These are phyloP conservation scores for Ceratopteris richardii DNA, from an alignment of 75 land plant genomes.

Conservation along the genomic window DNA sequence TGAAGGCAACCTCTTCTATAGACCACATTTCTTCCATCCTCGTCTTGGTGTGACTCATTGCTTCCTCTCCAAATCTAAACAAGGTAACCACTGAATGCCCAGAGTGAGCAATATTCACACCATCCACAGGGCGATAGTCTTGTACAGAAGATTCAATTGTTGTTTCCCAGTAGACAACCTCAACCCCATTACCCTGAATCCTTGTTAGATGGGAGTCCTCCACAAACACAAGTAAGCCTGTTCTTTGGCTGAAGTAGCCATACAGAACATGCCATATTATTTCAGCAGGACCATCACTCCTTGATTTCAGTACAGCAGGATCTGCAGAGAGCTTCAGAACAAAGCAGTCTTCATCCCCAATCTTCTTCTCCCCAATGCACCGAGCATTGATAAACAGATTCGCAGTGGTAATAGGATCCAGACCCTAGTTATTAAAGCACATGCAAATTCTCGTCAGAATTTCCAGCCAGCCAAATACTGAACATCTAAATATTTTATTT, in stretches of 20 bases:
- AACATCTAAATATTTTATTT: neutral
- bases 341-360: constrained; percentile 46
- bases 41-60: constrained; percentile 36
- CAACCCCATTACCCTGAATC: constrained; percentile 31
- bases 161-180: constrained; percentile 40
- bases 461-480: neutral
- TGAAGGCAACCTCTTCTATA: constrained; percentile 45
- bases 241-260: constrained; percentile 47
- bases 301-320: constrained; percentile 19
- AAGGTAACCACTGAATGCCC: constrained; percentile 32
- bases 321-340: constrained; percentile 36
- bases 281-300: constrained; percentile 39
- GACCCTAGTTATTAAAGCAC: constrained; percentile 22
- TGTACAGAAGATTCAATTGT: constrained; percentile 28
- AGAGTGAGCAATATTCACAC: constrained; percentile 35
- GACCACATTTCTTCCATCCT: constrained; percentile 49
- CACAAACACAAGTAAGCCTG: constrained; percentile 30
- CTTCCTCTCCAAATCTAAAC: constrained; percentile 38
- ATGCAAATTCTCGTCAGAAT: neutral
- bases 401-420: constrained; percentile 40
- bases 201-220: constrained; percentile 46
- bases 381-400: constrained; percentile 34
- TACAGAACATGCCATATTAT: constrained; percentile 40
- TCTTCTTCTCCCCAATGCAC: constrained; percentile 43
- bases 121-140: constrained; percentile 40